phyloP scores from a whole-genome alignment of 345 rosid species.

The Cardamine chenopodiifolia region DNA sequence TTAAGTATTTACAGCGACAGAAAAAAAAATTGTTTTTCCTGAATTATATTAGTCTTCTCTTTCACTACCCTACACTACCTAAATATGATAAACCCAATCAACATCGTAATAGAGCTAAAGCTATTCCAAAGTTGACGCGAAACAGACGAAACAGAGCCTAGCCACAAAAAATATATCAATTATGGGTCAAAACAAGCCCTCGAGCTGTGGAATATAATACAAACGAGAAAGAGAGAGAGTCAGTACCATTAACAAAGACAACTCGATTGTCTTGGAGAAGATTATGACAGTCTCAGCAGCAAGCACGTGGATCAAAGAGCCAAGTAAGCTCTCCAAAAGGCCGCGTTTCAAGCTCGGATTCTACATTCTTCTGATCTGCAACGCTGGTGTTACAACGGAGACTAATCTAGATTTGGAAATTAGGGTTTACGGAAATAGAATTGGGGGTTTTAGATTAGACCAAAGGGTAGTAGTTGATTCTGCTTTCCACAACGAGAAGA shows the following conservation, averaged over 20 bases:
- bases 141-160: neutral
- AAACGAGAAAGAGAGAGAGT: neutral
- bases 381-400: too few species aligned
- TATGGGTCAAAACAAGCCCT: neutral
- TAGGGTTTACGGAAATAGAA: neutral
- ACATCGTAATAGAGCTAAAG: neutral
- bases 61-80: neutral
- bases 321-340: neutral
- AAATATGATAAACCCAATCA: neutral
- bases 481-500: constrained; percentile 1
- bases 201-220: neutral
- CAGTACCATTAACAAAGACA: constrained; percentile 4
- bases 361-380: constrained; percentile 14
- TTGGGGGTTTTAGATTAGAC: neutral
- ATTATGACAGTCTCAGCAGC: constrained; percentile 8
- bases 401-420: too few species aligned
- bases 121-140: neutral
- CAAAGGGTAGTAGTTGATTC: neutral
- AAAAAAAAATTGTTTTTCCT: too few species aligned
- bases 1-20: too few species aligned
- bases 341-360: constrained; percentile 6
- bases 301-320: neutral
- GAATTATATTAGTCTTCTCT: neutral
- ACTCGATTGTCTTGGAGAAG: too few species aligned
- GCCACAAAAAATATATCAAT: neutral